These are phyloP conservation scores for Boletus reticulatus DNA, from an alignment of 768 basidiomycete genomes.

Conservation along the genomic window DNA sequence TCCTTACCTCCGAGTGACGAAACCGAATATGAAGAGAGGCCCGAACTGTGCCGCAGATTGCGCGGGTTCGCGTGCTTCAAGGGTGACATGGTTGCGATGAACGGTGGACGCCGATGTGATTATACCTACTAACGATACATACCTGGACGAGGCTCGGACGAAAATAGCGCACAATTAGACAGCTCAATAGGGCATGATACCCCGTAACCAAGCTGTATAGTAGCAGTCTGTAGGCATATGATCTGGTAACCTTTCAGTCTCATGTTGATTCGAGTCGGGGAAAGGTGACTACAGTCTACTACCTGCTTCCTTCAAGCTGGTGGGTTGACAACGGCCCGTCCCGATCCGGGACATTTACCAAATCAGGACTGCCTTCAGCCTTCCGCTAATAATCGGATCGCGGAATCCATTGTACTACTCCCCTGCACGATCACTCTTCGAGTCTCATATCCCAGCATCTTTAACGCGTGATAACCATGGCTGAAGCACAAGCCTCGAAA, in stretches of 20 bases:
- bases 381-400: conserved; percentile 5
- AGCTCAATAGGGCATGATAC: conserved; percentile 22
- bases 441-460: background rate
- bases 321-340: background rate
- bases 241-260: background rate
- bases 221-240: conserved; percentile 21
- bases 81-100: conserved; percentile 13
- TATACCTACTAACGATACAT: conserved; percentile 18
- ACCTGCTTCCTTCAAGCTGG: too few species aligned
- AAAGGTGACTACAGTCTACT: too few species aligned
- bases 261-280: background rate
- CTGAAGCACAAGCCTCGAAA: conserved; percentile 51
- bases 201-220: conserved; percentile 25
- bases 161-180: conserved; percentile 19
- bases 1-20: conserved; percentile 19
- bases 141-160: conserved; percentile 11
- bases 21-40: conserved; percentile 16
- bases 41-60: conserved; percentile 39
- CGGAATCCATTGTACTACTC: background rate
- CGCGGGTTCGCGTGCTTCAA: conserved; percentile 59
- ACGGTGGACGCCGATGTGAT: conserved; percentile 4
- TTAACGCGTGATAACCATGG: conserved; percentile 41
- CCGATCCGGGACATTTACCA: conserved; percentile 15
- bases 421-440: conserved; percentile 5
- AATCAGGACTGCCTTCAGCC: conserved; percentile 19